These are phyloP conservation scores for Solanum ossicruentum DNA, from an alignment of 257 asterid genomes.

Conservation along the genomic window DNA sequence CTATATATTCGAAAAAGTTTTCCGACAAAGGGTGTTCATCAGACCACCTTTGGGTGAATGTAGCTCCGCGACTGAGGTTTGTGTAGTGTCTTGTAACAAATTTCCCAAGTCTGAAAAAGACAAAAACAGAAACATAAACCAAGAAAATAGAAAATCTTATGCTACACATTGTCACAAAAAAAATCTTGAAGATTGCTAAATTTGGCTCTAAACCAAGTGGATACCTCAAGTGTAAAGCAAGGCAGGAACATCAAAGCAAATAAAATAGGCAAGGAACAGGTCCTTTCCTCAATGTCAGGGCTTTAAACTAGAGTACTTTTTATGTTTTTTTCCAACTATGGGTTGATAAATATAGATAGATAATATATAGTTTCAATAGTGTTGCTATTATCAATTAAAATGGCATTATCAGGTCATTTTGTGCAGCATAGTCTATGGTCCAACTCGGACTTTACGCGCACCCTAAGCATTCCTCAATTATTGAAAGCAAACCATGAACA, in stretches of 20 bases:
- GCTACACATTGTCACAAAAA: background rate
- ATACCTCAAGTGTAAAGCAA: slow-evolving; percentile 16
- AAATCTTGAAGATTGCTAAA: background rate
- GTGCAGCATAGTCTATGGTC: background rate
- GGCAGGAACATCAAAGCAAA: slow-evolving; percentile 5
- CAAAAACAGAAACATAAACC: background rate
- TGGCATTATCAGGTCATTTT: slow-evolving; percentile 4
- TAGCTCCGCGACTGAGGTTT: background rate
- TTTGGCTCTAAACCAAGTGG: background rate
- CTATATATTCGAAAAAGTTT: no score
- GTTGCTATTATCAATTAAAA: background rate
- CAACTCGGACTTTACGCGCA: background rate
- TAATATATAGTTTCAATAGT: background rate
- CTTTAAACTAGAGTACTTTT: background rate
- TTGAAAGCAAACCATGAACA: slow-evolving; percentile 1
- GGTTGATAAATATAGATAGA: background rate
- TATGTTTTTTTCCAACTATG: background rate
- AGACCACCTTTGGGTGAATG: no score
- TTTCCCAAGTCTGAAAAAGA: background rate
- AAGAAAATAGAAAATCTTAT: background rate
- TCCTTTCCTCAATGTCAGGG: slow-evolving; percentile 20
- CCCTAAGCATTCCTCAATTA: background rate
- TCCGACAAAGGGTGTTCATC: no score
- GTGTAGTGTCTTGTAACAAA: background rate
- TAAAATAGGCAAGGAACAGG: background rate